Evolutionary conservation across 139 green algal species (phyloP), one percentile per base, ranked within the genome.

Genomic region (Picochlorum sp.): DNA sequence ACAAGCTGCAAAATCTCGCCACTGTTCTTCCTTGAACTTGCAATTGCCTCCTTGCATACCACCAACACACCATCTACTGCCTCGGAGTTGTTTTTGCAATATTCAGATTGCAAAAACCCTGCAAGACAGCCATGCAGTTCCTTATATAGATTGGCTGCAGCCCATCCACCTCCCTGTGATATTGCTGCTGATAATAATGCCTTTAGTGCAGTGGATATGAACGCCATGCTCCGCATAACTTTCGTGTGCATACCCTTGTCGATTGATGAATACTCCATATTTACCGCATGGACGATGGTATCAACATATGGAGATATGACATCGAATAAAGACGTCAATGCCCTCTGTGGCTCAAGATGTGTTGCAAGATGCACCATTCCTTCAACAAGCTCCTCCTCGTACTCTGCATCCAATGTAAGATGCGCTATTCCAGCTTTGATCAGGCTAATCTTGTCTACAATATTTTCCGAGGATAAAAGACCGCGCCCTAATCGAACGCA

Each of bases 21-120:
- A 28, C 67, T 66, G 8, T 66, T 62, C 51, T 61, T 59, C 21
- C 66, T 51, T 47, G 63, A 55, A 23, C 62, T 67, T 24, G 52
- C 64, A 10, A 76, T 45, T 2, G 73, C 38, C 28, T 78, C 73
- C 50, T 75, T 77, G 49, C 80, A 80, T 20, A 88, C 70, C 49
- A 81, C 63, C 7, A 69, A 72, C 34, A 90, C 58, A 23, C 80
- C 76, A 14, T 57, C 66, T 34, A 83, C 62, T 15, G 75, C 80
- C 7, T 57, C 63, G 6, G 34, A 2, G 26, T 76, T 45, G 11
- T 37, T 71, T 56, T 59, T 45, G 59, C 79, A 86, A 37, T 65
- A 64, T 18, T 72, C 56, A 11, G 63, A 63, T 16, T 62, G 38
- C 1, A 69, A 65, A 20, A 86, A 68, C 2, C 65, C 70, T 3